These are phyloP conservation scores for Aspergillus sp. DNA, from an alignment of 2,329 filamentous ascomycete genomes.

Conservation along the genomic window DNA sequence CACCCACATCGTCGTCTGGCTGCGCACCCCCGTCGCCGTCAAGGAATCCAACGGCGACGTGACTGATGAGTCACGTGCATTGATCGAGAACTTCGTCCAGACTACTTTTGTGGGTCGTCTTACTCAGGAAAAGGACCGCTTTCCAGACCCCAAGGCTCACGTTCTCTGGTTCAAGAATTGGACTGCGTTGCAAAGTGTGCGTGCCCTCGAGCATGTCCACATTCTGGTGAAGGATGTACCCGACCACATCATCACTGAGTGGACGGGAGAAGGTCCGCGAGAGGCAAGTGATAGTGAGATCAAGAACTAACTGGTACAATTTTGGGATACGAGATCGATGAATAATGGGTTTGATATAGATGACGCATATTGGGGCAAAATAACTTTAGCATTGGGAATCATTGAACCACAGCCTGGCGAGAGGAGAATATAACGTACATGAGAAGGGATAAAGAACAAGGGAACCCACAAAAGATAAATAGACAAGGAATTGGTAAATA, in stretches of 20 bases:
- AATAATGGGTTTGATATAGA: neutral
- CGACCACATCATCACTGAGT: constrained; percentile 41
- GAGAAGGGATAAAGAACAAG: constrained; percentile 8
- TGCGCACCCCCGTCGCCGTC: constrained; percentile 49
- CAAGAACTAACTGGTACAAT: neutral
- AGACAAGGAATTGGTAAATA: constrained; percentile 3
- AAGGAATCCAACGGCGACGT: constrained; percentile 48
- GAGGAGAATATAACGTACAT: constrained; percentile 3
- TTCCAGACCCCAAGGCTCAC: constrained; percentile 37
- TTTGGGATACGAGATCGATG: neutral
- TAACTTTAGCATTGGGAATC: constrained; percentile 19
- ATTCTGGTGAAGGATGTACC: constrained; percentile 51
- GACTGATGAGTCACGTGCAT: constrained; percentile 46
- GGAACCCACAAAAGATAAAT: neutral
- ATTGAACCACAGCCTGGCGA: constrained; percentile 2
- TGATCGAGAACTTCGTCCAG: constrained; percentile 51
- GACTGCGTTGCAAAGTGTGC: constrained; percentile 59
- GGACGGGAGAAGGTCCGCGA: constrained; percentile 36
- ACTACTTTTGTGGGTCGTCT: constrained; percentile 48
- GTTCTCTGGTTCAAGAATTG: constrained; percentile 67
- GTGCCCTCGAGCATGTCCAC: constrained; percentile 58
- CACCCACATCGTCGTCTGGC: constrained; percentile 58
- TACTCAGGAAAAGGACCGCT: constrained; percentile 30
- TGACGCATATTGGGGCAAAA: neutral
- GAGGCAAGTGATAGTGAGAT: neutral